Evolutionary conservation across 2,329 filamentous ascomycete species (phyloP).

Genomic region (Coniosporium tulheliwenetii): DNA sequence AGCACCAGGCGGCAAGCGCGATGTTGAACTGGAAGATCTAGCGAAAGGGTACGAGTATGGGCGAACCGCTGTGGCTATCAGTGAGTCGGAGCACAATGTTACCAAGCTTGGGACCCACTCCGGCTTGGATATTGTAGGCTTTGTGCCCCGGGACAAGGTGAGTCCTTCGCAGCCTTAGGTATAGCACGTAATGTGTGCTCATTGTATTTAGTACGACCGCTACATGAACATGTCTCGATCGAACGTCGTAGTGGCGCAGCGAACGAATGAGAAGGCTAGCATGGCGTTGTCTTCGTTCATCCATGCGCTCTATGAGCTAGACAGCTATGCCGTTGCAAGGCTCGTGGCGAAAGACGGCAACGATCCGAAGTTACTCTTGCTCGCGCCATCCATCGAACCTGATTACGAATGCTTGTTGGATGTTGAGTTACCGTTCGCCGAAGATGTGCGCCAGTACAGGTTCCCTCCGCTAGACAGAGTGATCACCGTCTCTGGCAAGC

Average conservation of each 20-base stretch:
- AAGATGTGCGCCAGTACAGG: conserved; percentile 79
- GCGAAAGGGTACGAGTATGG: conserved; percentile 94
- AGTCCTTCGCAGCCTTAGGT: not conserved
- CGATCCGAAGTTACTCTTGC: conserved; percentile 58
- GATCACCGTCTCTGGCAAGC: conserved; percentile 70
- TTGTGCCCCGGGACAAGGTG: conserved; percentile 46
- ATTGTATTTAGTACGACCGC: conserved; percentile 46
- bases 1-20: conserved; percentile 61
- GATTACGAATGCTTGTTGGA: conserved; percentile 80
- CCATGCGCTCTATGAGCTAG: conserved; percentile 70
- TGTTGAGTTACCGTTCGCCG: conserved; percentile 78
- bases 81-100: conserved; percentile 69
- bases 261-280: conserved; percentile 64
- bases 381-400: conserved; percentile 65
- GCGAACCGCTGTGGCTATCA: conserved; percentile 78
- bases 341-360: conserved; percentile 74
- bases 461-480: conserved; percentile 85
- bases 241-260: conserved; percentile 62
- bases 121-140: conserved; percentile 71
- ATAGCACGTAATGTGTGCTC: conserved; percentile 15
- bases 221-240: conserved; percentile 75
- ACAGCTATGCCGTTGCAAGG: conserved; percentile 73
- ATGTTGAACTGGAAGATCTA: conserved; percentile 67
- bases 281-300: conserved; percentile 81
- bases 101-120: conserved; percentile 71